These are phyloP conservation scores for Juncus inflexus DNA, from an alignment of 176 grass and related monocot genomes.

Conservation along the genomic window DNA sequence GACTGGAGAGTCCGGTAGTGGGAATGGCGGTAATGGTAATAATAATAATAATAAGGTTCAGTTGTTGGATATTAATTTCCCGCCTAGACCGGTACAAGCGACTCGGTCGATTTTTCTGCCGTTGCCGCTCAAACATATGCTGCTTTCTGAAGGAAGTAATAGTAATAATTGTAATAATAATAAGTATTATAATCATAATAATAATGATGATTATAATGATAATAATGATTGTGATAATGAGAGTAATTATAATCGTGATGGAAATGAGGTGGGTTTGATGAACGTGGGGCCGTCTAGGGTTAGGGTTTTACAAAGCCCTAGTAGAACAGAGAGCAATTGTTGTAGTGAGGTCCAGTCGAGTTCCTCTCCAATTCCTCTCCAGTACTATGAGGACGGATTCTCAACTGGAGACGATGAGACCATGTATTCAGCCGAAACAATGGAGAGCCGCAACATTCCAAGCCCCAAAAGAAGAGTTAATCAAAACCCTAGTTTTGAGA, in stretches of 20 bases:
- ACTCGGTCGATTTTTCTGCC: slow-evolving; percentile 73
- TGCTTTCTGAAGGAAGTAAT: slow-evolving; percentile 53
- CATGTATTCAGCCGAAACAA: slow-evolving; percentile 97
- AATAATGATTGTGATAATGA: slow-evolving; percentile 29
- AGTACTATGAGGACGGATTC: slow-evolving; percentile 44
- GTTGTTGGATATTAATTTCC: slow-evolving; percentile 57
- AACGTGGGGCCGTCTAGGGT: slow-evolving; percentile 37
- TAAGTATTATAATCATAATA: slow-evolving; percentile 12
- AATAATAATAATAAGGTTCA: slow-evolving; percentile 25
- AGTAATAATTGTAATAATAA: slow-evolving; percentile 16
- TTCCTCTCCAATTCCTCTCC: slow-evolving; percentile 61
- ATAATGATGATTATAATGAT: slow-evolving; percentile 15
- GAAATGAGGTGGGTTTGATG: slow-evolving; percentile 38
- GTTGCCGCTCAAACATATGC: slow-evolving; percentile 78
- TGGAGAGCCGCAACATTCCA: slow-evolving; percentile 94
- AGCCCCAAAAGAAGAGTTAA: slow-evolving; percentile 55
- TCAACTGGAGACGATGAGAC: slow-evolving; percentile 77
- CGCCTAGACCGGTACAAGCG: slow-evolving; percentile 26
- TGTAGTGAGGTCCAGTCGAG: slow-evolving; percentile 79
- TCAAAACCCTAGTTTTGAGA: slow-evolving; percentile 23
- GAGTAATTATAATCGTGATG: slow-evolving; percentile 18
- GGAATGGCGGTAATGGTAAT: slow-evolving; percentile 32
- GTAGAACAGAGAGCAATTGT: slow-evolving; percentile 62
- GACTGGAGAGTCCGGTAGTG: slow-evolving; percentile 26
- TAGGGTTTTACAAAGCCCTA: slow-evolving; percentile 34